A percentile compares a stretch with the other conserved stretches of the same genome.
Conservation (phyloP, 179 eudicot genomes). For the Pouteria campechiana region DNA sequence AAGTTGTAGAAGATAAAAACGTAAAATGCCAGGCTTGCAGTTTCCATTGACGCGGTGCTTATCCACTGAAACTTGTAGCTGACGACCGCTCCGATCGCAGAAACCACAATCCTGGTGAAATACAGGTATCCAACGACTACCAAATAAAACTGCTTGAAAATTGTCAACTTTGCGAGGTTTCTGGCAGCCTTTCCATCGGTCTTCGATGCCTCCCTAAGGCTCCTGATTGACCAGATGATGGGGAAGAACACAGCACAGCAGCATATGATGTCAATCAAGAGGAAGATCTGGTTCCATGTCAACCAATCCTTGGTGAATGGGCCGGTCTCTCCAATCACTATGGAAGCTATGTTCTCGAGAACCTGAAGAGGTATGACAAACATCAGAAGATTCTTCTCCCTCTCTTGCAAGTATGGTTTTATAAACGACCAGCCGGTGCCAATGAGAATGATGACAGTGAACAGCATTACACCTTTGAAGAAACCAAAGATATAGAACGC, state of each 20-base stretch:
- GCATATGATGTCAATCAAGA: slow-evolving; percentile 19
- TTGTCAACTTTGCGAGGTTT: slow-evolving; percentile 18
- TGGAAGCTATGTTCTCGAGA: no score
- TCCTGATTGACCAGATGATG: slow-evolving; percentile 23
- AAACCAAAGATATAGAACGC: slow-evolving; percentile 8
- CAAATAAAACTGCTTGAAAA: slow-evolving; percentile 16
- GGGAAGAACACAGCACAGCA: slow-evolving; percentile 23
- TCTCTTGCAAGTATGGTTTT: slow-evolving; percentile 11
- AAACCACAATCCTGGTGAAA: slow-evolving; percentile 17
- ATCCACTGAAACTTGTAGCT: slow-evolving; percentile 18
- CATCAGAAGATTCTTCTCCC: slow-evolving; percentile 12
- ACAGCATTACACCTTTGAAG: slow-evolving; percentile 8
- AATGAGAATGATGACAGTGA: slow-evolving; percentile 10
- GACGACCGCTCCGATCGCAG: slow-evolving; percentile 12
- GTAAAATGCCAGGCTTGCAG: slow-evolving; percentile 16
- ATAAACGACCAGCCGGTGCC: slow-evolving; percentile 17
- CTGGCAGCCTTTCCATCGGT: slow-evolving; percentile 24
- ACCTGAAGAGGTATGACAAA: slow-evolving; percentile 11
- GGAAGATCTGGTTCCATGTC: slow-evolving; percentile 22
- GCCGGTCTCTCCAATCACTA: slow-evolving; percentile 10
- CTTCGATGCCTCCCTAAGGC: slow-evolving; percentile 15
- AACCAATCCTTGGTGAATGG: slow-evolving; percentile 9
- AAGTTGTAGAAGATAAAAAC: slow-evolving; percentile 21
- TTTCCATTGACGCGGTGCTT: slow-evolving; percentile 17
- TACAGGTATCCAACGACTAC: slow-evolving; percentile 18